These are phyloP conservation scores for Skeletonema tropicum DNA, from an alignment of 108 stramenopile species.

Conservation along the genomic window DNA sequence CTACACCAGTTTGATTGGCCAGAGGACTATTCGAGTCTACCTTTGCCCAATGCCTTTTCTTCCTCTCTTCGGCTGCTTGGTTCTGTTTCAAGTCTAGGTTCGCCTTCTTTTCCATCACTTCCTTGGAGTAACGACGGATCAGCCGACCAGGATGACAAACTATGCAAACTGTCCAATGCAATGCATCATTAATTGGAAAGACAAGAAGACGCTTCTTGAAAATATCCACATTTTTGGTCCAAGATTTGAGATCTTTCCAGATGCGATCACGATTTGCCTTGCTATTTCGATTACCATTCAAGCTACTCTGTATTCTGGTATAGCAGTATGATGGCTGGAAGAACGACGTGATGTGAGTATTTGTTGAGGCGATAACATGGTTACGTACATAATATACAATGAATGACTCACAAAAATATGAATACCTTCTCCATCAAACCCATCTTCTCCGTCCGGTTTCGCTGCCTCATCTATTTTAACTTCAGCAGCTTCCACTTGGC, in stretches of 20 bases:
- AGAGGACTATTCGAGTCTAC: neutral
- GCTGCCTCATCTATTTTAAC: neutral
- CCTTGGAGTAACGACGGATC: constrained; percentile 23
- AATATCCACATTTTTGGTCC: constrained; percentile 64
- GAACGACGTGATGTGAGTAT: neutral
- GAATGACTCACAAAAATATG: constrained; percentile 13
- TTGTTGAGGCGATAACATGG: neutral
- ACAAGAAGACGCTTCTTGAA: constrained; percentile 59
- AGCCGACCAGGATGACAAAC: constrained; percentile 37
- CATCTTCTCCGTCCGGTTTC: constrained; percentile 21
- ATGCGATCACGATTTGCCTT: constrained; percentile 20
- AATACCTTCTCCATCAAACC: constrained; percentile 34
- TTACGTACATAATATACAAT: neutral
- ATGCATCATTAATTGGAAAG: constrained; percentile 55
- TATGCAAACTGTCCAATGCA: constrained; percentile 62
- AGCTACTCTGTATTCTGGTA: constrained; percentile 28
- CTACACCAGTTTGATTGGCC: neutral
- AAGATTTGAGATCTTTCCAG: constrained; percentile 45
- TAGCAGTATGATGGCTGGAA: constrained; percentile 32
- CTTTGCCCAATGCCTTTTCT: neutral
- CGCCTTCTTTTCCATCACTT: neutral
- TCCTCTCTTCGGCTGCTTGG: neutral
- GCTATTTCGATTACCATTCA: constrained; percentile 23
- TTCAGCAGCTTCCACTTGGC: neutral
- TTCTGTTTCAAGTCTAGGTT: neutral